phyloP scores from a whole-genome alignment of 2,329 filamentous ascomycete genomes.

The Sphaerulina vaccinii region DNA sequence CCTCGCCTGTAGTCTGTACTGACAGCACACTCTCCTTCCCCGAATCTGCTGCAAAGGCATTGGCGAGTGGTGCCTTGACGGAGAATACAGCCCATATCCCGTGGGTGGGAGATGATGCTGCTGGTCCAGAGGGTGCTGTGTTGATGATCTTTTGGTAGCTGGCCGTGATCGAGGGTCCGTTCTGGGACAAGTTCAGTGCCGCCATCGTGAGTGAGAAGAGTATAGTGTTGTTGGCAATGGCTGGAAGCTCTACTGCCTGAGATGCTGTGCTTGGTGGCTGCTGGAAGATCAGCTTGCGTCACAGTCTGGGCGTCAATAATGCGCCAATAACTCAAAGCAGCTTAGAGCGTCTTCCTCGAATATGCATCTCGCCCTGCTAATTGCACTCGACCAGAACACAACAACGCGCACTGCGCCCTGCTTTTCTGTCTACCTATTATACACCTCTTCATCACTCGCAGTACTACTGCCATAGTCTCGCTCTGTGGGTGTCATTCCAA shows the following conservation, averaged over 20 bases:
- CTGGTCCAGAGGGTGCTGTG: conserved; percentile 55
- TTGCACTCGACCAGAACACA: too few species aligned
- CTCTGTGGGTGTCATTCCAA: background rate
- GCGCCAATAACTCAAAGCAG: too few species aligned
- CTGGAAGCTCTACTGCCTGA: background rate
- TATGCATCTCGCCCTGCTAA: too few species aligned
- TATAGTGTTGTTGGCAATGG: background rate
- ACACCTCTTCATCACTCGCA: background rate
- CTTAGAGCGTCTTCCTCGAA: too few species aligned
- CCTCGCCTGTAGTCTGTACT: conserved; percentile 90
- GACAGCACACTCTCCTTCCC: conserved; percentile 94
- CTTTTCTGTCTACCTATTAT: background rate
- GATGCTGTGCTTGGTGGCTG: too few species aligned
- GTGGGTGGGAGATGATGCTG: conserved; percentile 72
- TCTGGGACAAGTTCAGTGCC: conserved; percentile 56
- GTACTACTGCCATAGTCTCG: background rate
- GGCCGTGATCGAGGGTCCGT: conserved; percentile 53
- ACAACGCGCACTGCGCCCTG: background rate
- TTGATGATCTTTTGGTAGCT: conserved; percentile 67
- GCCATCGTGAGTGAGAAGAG: conserved; percentile 62
- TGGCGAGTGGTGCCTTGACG: conserved; percentile 86
- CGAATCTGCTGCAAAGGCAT: conserved; percentile 81
- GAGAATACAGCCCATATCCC: conserved; percentile 93
- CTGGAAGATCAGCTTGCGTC: too few species aligned
- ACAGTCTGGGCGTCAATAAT: too few species aligned